Evolutionary conservation across 2,329 filamentous ascomycete species (phyloP).

Genomic region (Apiospora sp.): DNA sequence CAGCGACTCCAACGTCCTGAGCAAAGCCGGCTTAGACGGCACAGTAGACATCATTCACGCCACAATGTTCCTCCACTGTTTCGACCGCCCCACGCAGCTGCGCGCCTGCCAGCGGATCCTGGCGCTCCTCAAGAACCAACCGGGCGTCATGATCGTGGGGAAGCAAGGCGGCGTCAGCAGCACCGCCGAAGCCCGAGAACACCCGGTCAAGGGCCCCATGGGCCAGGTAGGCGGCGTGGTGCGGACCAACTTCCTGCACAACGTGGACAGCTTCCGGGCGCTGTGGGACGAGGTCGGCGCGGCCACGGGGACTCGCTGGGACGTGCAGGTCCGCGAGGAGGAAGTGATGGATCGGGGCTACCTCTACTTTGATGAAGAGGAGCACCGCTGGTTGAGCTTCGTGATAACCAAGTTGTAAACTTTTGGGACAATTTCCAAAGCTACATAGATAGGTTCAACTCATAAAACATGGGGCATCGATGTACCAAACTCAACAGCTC

Average conservation of each 20-base stretch:
- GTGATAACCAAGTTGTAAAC: background rate
- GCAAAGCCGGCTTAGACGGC: background rate
- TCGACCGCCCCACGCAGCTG: conserved; percentile 20
- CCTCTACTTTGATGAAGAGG: conserved; percentile 15
- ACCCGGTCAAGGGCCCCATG: conserved; percentile 20
- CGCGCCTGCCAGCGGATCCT: background rate
- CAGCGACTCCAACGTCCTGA: background rate
- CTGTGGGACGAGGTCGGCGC: conserved; percentile 20
- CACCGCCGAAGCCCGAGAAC: background rate
- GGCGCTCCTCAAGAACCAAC: background rate
- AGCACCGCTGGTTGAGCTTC: conserved; percentile 22
- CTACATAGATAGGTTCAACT: no score
- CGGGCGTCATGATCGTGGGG: conserved; percentile 10
- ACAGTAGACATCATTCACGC: conserved; percentile 13
- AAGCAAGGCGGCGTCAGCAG: background rate
- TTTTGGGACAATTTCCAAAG: background rate
- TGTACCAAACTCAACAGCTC: background rate
- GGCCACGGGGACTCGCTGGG: background rate
- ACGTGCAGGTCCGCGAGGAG: background rate
- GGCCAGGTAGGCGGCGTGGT: conserved; percentile 1
- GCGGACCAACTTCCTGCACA: conserved; percentile 20
- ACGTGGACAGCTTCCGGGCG: conserved; percentile 14
- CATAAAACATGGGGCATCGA: no score
- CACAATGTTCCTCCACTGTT: conserved; percentile 24
- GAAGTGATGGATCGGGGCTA: conserved; percentile 7